These are phyloP conservation scores for Articulospora tetracladia DNA, from an alignment of 495 filamentous ascomycete genomes.

Conservation along the genomic window DNA sequence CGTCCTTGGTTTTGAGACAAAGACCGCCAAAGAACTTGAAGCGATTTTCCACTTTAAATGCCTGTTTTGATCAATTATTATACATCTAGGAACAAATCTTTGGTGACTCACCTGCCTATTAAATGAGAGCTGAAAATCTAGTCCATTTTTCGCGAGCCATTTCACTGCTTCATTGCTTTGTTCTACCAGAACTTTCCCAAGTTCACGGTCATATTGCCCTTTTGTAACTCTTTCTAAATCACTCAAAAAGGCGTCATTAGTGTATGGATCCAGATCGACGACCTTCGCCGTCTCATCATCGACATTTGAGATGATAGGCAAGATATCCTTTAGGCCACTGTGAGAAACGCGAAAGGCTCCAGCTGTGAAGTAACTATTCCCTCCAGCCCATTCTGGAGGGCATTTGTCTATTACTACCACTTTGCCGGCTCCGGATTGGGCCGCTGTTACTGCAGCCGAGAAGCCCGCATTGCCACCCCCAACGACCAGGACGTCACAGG, in stretches of 20 bases:
- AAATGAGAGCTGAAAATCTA: conserved; percentile 54
- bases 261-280: conserved; percentile 46
- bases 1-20: conserved; percentile 50
- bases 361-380: conserved; percentile 57
- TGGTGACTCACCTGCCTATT: no score
- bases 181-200: conserved; percentile 40
- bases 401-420: conserved; percentile 52
- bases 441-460: conserved; percentile 47
- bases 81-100: no score
- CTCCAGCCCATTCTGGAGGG: conserved; percentile 48
- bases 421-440: conserved; percentile 29
- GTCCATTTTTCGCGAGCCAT: conserved; percentile 51
- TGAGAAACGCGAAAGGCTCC: conserved; percentile 50
- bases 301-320: conserved; percentile 45
- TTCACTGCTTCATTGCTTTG: conserved; percentile 43
- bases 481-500: conserved; percentile 50
- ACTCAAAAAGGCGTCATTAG: conserved; percentile 35
- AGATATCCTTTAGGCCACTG: conserved; percentile 40
- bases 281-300: conserved; percentile 25
- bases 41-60: conserved; percentile 49
- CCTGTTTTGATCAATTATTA: no score
- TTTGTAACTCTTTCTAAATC: conserved; percentile 49
- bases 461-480: conserved; percentile 59
- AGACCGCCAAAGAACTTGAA: conserved; percentile 62
- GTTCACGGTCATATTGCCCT: conserved; percentile 39